Percentiles rank a stretch among this genome's conserved stretches.
Evolutionary conservation across 2,329 filamentous ascomycete genomes (phyloP).

Genomic region (Salinomyces thailandicus): DNA sequence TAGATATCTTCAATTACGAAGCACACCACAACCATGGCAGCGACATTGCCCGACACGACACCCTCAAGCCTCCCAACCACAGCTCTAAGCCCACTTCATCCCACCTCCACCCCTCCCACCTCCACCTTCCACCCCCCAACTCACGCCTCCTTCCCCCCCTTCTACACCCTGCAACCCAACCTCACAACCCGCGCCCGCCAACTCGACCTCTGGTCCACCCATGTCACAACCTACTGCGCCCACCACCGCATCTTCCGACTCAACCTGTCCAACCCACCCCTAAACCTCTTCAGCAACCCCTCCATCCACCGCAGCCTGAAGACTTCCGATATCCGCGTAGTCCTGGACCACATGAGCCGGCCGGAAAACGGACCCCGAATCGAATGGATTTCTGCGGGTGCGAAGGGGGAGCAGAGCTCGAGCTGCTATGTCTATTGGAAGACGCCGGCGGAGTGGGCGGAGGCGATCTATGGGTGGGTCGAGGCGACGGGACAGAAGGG

Average conservation of each 20-base stretch:
- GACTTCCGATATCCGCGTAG: constrained; percentile 41
- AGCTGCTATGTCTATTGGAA: constrained; percentile 74
- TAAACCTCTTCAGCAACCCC: constrained; percentile 43
- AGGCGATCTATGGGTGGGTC: constrained; percentile 63
- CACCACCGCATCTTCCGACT: constrained; percentile 69
- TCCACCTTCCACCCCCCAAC: constrained; percentile 32
- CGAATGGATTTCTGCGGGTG: constrained; percentile 49
- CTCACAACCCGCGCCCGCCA: constrained; percentile 63
- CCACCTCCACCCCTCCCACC: constrained; percentile 3
- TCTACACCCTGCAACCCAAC: constrained; percentile 75
- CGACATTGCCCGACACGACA: constrained; percentile 1
- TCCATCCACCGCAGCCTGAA: constrained; percentile 36
- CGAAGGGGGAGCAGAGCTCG: constrained; percentile 29
- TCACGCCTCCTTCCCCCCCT: constrained; percentile 66
- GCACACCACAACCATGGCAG: constrained; percentile 2
- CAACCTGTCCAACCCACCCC: constrained; percentile 47
- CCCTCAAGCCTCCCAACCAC: background rate
- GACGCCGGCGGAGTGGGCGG: constrained; percentile 83
- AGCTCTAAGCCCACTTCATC: constrained; percentile 3
- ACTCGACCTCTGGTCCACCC: constrained; percentile 72
- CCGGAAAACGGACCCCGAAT: constrained; percentile 39
- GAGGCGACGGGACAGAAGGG: constrained; percentile 84
- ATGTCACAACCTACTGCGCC: constrained; percentile 75
- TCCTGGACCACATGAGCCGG: constrained; percentile 48
- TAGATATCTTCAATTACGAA: constrained; percentile 1